A percentile compares a stretch with the other conserved stretches of the same genome.
These are phyloP conservation scores for Pilaira anomala DNA, from an alignment of 192 early-diverging fungal species.

Conservation along the genomic window DNA sequence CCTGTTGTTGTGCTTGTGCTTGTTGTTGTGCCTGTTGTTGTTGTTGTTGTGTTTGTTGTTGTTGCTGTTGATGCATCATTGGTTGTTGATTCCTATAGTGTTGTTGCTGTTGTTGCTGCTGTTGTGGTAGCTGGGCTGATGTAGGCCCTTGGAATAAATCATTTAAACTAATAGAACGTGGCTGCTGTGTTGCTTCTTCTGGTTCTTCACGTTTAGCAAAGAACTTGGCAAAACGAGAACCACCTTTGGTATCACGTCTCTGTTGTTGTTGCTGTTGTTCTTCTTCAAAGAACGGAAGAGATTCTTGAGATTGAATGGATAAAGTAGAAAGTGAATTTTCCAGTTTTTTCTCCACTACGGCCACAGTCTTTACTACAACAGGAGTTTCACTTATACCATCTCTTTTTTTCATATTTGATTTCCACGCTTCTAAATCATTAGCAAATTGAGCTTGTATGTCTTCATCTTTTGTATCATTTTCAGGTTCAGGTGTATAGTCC, in stretches of 20 bases:
- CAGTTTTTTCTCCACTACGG: background rate
- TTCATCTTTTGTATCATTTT: constrained; percentile 27
- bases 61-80: background rate
- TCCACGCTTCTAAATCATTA: constrained; percentile 59
- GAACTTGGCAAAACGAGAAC: constrained; percentile 58
- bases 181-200: background rate
- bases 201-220: constrained; percentile 48
- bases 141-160: constrained; percentile 47
- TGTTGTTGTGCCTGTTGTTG: background rate
- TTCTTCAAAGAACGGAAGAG: background rate
- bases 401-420: constrained; percentile 55
- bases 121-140: background rate
- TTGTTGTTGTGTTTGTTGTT: background rate
- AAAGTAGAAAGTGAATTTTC: background rate
- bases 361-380: background rate
- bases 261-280: constrained; percentile 1
- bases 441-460: constrained; percentile 39
- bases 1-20: too few species aligned
- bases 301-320: background rate
- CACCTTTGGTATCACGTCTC: constrained; percentile 41
- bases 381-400: constrained; percentile 20
- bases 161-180: constrained; percentile 37
- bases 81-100: background rate
- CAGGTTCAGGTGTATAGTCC: constrained; percentile 55
- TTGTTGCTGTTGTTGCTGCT: background rate